Conservation (phyloP, 176 grass and related monocot species). For the Carex kokanica region DNA sequence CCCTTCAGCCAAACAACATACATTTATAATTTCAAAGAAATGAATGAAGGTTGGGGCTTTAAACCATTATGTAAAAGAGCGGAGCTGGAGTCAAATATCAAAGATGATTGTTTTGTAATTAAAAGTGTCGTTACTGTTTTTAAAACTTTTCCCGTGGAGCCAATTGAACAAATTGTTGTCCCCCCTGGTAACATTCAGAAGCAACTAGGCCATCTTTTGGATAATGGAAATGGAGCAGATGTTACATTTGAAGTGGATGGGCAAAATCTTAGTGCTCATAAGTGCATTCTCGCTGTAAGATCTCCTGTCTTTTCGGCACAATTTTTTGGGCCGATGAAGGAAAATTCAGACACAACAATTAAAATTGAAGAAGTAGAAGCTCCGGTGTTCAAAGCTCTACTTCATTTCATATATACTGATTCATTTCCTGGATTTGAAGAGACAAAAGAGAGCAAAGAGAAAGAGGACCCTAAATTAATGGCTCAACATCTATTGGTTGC, state of each 20-base stretch:
- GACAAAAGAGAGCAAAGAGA: background rate
- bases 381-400: background rate
- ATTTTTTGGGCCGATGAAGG: conserved; percentile 8
- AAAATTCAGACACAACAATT: background rate
- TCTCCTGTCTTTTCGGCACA: conserved; percentile 14
- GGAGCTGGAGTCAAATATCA: conserved; percentile 13
- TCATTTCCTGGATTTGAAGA: background rate
- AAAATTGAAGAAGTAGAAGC: conserved; percentile 20
- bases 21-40: no score
- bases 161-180: background rate
- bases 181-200: background rate
- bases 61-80: background rate
- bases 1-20: background rate
- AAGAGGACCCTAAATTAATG: background rate
- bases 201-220: conserved; percentile 20
- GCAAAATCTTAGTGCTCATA: background rate
- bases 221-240: conserved; percentile 2
- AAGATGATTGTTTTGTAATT: conserved; percentile 16
- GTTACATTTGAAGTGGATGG: conserved; percentile 16
- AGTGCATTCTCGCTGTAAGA: background rate
- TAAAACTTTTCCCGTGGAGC: background rate
- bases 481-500: background rate
- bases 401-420: conserved; percentile 27
- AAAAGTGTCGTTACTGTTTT: conserved; percentile 15
- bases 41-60: no score